Conservation (phyloP, 805 yeast species). For the Starmerella kuoi region DNA sequence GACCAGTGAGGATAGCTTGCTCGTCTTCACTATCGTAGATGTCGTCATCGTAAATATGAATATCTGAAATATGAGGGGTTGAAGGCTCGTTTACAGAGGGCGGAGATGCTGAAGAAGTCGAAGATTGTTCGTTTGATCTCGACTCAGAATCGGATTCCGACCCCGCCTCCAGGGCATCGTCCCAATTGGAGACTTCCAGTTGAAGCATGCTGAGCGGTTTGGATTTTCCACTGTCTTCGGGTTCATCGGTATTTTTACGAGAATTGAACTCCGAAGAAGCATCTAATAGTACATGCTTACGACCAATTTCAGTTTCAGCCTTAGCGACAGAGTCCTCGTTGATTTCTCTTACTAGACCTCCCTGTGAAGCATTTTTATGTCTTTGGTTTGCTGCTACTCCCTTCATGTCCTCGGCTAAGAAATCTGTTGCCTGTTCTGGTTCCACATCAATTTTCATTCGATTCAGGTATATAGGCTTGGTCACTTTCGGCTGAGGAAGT, state of each 20-base stretch:
- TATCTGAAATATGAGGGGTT: conserved; percentile 7
- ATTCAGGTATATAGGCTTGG: conserved; percentile 37
- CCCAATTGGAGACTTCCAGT: conserved; percentile 26
- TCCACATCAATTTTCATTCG: conserved; percentile 50
- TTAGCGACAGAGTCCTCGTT: not conserved
- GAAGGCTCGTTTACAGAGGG: not conserved
- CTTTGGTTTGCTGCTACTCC: not conserved
- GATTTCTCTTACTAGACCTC: not conserved
- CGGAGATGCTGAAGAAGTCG: conserved; percentile 5
- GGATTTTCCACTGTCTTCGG: not conserved
- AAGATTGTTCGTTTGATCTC: no score
- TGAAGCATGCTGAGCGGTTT: conserved; percentile 7
- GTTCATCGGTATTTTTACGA: not conserved
- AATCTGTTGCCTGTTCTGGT: conserved; percentile 44
- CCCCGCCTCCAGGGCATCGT: conserved; percentile 38
- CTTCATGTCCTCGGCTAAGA: conserved; percentile 22
- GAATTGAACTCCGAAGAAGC: not conserved
- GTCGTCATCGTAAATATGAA: conserved; percentile 25
- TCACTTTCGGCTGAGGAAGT: conserved; percentile 37
- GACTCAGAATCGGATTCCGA: conserved; percentile 45
- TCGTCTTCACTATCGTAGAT: conserved; percentile 34
- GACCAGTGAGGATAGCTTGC: conserved; percentile 63
- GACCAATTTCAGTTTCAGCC: conserved; percentile 10
- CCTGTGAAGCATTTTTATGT: not conserved
- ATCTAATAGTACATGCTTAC: not conserved